Evolutionary conservation across 257 asterid genomes (phyloP), one percentile per base, ranked within the genome.

Genomic region (Echium plantagineum): DNA sequence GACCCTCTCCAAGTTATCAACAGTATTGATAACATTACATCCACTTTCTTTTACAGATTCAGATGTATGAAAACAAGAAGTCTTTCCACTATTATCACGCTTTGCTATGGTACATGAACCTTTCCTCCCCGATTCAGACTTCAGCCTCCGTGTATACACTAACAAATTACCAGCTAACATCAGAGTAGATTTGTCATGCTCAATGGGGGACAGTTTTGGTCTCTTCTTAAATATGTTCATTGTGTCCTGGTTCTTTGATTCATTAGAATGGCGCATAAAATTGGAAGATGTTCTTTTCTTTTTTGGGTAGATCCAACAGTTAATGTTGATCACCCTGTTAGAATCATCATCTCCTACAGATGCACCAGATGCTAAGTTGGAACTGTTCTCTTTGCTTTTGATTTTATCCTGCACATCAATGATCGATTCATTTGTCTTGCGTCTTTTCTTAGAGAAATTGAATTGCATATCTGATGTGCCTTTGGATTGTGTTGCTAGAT

Each of bases 201-300:
- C 62, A 61, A 6, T 9, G 63, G 78, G 75, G 69, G n/a, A 26
- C 42, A 62, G 73, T 63, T 46, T 69, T 68, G 52, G 73, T 57
- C 59, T 67, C 71, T 68, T 80, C 61, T 31, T 55, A 32, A 55
- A 59, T 54, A 59, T 52, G 1, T 57, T 51, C 66, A 15, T 54
- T 53, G 71, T 61, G 55, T 73, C 56, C 61, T 65, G 75, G 13
- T 72, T 66, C 61, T 71, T 68, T 58, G 70, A 63, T 66, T 66
- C 63, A 68, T 53, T 48, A 21, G 75, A 74, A 68, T 20, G 71
- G 57, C 19, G 64, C 26, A 70, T 62, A 5, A 38, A 56, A 26
- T 18, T 56, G 63, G 61, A 65, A 62, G 22, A 77, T 46, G 86
- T 63, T 78, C 94, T 80, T 75, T 75, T 82, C 74, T 81, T 48